Evolutionary conservation across 345 rosid species (phyloP).

Genomic region (Litchi chinensis): DNA sequence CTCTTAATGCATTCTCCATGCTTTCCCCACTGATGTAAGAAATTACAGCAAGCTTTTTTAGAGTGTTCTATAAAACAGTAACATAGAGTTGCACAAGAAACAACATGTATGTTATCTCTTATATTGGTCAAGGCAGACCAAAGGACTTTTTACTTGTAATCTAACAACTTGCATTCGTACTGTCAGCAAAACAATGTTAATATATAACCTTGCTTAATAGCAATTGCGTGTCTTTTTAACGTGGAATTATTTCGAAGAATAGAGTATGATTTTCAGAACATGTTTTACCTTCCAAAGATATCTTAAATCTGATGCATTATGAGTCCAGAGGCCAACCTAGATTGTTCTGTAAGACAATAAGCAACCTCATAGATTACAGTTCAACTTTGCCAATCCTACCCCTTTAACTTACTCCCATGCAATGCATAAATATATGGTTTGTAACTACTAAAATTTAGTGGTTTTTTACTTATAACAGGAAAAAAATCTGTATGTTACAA

Average conservation of each 20-base stretch:
- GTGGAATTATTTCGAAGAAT: not conserved
- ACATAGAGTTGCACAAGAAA: not conserved
- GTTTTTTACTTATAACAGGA: too few species aligned
- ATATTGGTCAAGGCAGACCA: not conserved
- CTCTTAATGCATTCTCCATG: slow-evolving; percentile 95
- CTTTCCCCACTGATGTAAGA: slow-evolving; percentile 75
- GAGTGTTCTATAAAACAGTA: not conserved
- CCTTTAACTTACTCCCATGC: not conserved
- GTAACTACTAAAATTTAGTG: not conserved
- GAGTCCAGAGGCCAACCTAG: not conserved
- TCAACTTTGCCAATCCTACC: not conserved
- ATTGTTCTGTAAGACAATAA: not conserved
- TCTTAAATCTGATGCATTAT: not conserved
- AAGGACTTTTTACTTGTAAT: not conserved
- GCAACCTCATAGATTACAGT: not conserved
- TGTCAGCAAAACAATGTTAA: not conserved
- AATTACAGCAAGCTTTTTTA: not conserved
- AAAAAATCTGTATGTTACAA: too few species aligned
- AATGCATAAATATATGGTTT: not conserved
- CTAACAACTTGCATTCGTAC: not conserved
- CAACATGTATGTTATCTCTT: not conserved
- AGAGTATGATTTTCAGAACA: not conserved
- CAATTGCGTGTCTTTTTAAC: not conserved
- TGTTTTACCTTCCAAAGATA: not conserved
- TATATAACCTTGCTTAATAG: not conserved